Conservation (phyloP, 2,329 filamentous ascomycete genomes). For the Rhynchosporium agropyri region DNA sequence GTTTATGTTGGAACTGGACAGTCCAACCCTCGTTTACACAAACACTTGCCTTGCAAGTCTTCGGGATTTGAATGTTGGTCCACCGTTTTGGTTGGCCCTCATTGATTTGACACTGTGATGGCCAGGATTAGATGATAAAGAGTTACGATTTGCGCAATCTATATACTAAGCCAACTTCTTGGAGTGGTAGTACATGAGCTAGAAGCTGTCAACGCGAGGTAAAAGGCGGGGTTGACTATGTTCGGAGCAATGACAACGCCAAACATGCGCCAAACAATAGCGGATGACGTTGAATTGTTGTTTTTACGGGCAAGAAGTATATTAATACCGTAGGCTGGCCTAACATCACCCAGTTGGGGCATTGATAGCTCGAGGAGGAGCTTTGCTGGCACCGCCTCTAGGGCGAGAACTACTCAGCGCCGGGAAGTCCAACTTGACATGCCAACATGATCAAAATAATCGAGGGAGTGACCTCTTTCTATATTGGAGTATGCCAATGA, state of each 20-base stretch:
- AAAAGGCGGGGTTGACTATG: constrained; percentile 4
- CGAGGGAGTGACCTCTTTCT: too few species aligned
- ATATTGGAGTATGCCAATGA: too few species aligned
- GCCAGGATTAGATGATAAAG: background rate
- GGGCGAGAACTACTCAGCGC: background rate
- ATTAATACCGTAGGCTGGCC: background rate
- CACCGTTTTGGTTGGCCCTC: constrained; percentile 16
- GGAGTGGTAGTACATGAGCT: background rate
- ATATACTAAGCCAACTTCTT: background rate
- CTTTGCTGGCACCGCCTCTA: background rate
- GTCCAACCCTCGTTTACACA: constrained; percentile 47
- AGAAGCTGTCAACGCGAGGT: constrained; percentile 8
- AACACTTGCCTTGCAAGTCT: constrained; percentile 53
- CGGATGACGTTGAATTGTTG: background rate
- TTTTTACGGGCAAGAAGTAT: background rate
- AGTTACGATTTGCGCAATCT: background rate
- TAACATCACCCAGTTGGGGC: background rate
- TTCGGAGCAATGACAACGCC: background rate
- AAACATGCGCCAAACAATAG: background rate
- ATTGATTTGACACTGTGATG: constrained; percentile 11
- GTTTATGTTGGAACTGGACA: background rate
- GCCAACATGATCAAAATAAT: too few species aligned
- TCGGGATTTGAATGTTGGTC: constrained; percentile 46
- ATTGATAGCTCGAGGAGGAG: background rate
- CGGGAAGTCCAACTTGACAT: background rate